Conservation (phyloP, 2,329 filamentous ascomycete genomes). For the Aspergillaceae sp. region DNA sequence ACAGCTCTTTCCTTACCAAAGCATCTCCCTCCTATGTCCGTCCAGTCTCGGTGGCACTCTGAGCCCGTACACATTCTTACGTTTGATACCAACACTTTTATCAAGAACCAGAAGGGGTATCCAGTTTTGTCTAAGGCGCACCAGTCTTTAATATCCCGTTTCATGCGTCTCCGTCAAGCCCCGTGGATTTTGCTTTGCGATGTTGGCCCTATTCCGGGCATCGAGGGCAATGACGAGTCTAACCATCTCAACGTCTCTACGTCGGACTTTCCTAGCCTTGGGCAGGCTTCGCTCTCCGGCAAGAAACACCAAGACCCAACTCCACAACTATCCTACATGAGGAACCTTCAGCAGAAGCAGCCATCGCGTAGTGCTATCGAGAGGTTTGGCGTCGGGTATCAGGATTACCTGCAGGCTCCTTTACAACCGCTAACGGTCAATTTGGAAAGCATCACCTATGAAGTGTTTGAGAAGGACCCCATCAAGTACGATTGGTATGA, state of each 20-base stretch:
- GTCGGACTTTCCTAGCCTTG: slow-evolving; percentile 57
- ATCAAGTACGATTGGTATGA: slow-evolving; percentile 98
- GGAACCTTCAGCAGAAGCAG: slow-evolving; percentile 76
- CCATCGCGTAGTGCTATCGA: slow-evolving; percentile 56
- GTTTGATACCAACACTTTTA: slow-evolving; percentile 46
- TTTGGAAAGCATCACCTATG: slow-evolving; percentile 92
- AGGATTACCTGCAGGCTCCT: slow-evolving; percentile 93
- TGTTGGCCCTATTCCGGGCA: slow-evolving; percentile 47
- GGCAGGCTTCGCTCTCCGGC: slow-evolving; percentile 51
- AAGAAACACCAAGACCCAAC: slow-evolving; percentile 49
- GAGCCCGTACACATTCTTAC: slow-evolving; percentile 53
- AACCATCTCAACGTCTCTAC: slow-evolving; percentile 13
- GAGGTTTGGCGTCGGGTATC: slow-evolving; percentile 62
- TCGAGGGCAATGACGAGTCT: slow-evolving; percentile 22
- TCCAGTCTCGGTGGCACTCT: slow-evolving; percentile 56
- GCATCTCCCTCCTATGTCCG: slow-evolving; percentile 46
- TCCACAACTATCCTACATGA: slow-evolving; percentile 69
- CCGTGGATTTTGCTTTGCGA: slow-evolving; percentile 56
- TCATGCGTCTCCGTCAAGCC: slow-evolving; percentile 48
- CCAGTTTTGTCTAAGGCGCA: slow-evolving; percentile 51
- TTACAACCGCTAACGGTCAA: slow-evolving; percentile 94
- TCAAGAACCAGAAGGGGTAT: slow-evolving; percentile 51
- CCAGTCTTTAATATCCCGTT: slow-evolving; percentile 49
- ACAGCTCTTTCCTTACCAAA: slow-evolving; percentile 51
- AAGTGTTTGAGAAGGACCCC: slow-evolving; percentile 96